Base-by-base conservation (phyloP, 1,139 yeast species). In the Sugiyamaella paludigena region DNA sequence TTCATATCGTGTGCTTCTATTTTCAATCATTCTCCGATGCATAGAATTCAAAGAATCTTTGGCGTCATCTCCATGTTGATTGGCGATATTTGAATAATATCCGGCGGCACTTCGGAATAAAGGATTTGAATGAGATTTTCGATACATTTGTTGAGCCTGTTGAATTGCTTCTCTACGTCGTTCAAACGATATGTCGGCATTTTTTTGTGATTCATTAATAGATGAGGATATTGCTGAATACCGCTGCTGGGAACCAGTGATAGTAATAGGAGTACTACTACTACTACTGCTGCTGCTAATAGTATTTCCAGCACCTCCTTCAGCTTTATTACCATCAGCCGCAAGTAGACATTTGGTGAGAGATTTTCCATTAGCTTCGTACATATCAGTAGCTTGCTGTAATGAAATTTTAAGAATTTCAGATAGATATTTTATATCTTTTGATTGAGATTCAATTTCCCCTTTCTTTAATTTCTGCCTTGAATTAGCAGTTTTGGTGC, bases 81-180 rank as follows among this genome's bases (percentile, higher is more conserved):
- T 47, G 5, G 64, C 63, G 28, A 50, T 49, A 27, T 52, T 49
- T 9, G 63, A 54, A 40, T 61, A 62, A 32, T 58, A 52, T 9
- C 64, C 59, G 1, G 62, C 63, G 3, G 63, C 65, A 33, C 58
- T 55, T 12, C 62, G 54, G 33, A 52, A 57, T 32, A 62, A 52
- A 7, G 61, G 64, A 33, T 62, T 56, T 6, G 64, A 57, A 29
- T 52, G 53, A 31, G 59, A 50, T 42, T 57, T 57, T 16, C 58
- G 50, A 41, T 27, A 50, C 47, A 60, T 55, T 27, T 56, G 57
- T 36, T 44, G 43, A 5, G 54, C 53, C 35, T 52, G 45, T 13
- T 12, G n/a, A 15, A 44, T 30, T 12, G 48, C 45, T 16, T 32
- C 34, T 12, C 31, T 34, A 11, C 52, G 40, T 26, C 19, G 24